phyloP scores from a whole-genome alignment of 78 protist species.

The Cavenderia fasciculata region DNA sequence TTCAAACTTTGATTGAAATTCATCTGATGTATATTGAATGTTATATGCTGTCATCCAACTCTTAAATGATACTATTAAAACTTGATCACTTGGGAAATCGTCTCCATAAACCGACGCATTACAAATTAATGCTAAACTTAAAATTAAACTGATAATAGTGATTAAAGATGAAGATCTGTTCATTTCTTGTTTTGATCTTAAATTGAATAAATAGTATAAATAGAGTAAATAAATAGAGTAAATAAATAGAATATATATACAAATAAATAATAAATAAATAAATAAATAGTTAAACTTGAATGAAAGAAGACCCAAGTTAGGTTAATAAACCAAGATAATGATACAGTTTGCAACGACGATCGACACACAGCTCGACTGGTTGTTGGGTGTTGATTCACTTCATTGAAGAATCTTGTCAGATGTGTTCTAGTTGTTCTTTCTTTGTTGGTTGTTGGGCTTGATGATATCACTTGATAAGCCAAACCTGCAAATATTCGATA shows the following conservation, averaged over 20 bases:
- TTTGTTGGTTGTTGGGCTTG: too few relatives aligned
- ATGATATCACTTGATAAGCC: too few relatives aligned
- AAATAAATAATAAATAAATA: background rate
- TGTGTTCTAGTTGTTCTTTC: too few relatives aligned
- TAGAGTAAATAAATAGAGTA: background rate
- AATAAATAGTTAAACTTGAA: background rate
- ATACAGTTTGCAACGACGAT: background rate
- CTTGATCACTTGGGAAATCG: too few relatives aligned
- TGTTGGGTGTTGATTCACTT: too few relatives aligned
- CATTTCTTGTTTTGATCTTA: background rate
- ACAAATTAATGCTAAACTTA: too few relatives aligned
- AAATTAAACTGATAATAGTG: too few relatives aligned
- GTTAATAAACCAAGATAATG: background rate
- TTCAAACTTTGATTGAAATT: conserved; percentile 8
- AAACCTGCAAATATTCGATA: too few relatives aligned
- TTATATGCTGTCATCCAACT: conserved; percentile 23
- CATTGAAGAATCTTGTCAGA: too few relatives aligned
- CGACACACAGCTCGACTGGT: background rate
- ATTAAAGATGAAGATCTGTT: background rate
- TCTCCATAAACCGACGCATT: conserved; percentile 3
- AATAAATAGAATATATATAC: background rate
- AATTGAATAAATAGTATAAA: background rate
- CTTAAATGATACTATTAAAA: background rate
- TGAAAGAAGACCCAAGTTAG: background rate
- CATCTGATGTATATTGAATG: background rate